phyloP scores from a whole-genome alignment of 2,329 filamentous ascomycete genomes.

The Fusarium paranaense region DNA sequence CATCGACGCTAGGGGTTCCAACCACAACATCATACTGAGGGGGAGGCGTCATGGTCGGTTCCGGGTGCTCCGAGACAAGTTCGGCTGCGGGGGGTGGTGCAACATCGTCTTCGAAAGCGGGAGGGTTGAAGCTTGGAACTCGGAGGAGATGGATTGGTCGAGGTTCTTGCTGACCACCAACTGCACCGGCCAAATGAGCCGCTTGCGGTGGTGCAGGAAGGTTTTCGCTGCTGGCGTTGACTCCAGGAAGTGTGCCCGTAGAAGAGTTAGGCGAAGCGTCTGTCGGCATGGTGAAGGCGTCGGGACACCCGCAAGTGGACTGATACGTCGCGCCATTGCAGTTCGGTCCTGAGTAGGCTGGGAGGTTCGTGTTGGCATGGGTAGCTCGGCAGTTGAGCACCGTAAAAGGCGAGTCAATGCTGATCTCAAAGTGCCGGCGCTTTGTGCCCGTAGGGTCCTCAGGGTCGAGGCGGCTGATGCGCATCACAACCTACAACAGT shows the following conservation, averaged over 20 bases:
- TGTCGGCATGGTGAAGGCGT: constrained; percentile 62
- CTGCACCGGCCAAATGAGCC: constrained; percentile 58
- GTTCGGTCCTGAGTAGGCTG: constrained; percentile 75
- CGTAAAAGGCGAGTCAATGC: constrained; percentile 94
- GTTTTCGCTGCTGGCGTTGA: constrained; percentile 49
- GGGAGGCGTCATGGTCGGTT: constrained; percentile 77
- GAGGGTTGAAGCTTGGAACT: constrained; percentile 87
- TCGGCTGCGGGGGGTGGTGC: constrained; percentile 51
- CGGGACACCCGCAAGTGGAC: constrained; percentile 65
- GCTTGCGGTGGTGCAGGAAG: constrained; percentile 66
- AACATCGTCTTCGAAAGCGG: constrained; percentile 83
- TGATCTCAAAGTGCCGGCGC: constrained; percentile 92
- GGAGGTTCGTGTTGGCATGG: constrained; percentile 86
- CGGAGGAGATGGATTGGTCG: constrained; percentile 88
- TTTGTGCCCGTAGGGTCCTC: constrained; percentile 78
- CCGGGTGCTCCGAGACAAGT: constrained; percentile 33
- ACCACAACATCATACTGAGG: constrained; percentile 87
- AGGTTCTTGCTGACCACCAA: constrained; percentile 51
- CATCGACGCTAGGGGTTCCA: constrained; percentile 73
- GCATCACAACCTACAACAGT: constrained; percentile 81
- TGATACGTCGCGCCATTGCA: constrained; percentile 59
- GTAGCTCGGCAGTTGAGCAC: constrained; percentile 95
- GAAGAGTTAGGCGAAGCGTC: constrained; percentile 78
- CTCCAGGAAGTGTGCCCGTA: constrained; percentile 57
- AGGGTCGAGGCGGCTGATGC: constrained; percentile 85